Percentiles rank a stretch among this genome's conserved stretches.
Evolutionary conservation across 768 basidiomycete species (phyloP).

Genomic region (Clathrus columnatus): DNA sequence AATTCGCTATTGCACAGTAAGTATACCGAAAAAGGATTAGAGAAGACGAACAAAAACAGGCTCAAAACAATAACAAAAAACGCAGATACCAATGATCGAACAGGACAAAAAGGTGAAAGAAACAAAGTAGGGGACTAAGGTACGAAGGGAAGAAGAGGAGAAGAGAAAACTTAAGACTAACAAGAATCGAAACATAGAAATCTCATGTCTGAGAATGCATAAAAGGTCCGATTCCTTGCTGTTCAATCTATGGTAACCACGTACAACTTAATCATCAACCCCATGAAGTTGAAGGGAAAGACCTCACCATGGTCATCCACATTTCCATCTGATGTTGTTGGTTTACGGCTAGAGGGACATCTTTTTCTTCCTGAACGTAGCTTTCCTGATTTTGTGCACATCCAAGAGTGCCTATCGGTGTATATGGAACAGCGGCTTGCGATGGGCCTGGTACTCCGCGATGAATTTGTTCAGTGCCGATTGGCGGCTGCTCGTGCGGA

Average conservation of each 20-base stretch:
- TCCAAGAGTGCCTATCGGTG: slow-evolving; percentile 45
- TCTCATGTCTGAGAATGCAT: slow-evolving; percentile 1
- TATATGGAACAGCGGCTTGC: slow-evolving; percentile 50
- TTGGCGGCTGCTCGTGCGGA: slow-evolving; percentile 44
- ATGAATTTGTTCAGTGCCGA: background rate
- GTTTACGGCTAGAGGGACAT: slow-evolving; percentile 23
- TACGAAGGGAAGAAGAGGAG: background rate
- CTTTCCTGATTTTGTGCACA: slow-evolving; percentile 50
- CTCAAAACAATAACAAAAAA: background rate
- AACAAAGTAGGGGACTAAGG: background rate
- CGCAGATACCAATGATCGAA: background rate
- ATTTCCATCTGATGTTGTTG: slow-evolving; percentile 20
- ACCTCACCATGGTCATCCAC: slow-evolving; percentile 39
- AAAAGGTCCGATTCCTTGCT: slow-evolving; percentile 9
- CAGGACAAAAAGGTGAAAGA: too few species aligned
- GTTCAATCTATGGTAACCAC: background rate
- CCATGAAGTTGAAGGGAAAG: background rate
- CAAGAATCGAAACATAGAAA: too few species aligned
- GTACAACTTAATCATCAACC: background rate
- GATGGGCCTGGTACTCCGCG: slow-evolving; percentile 25
- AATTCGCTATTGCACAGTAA: background rate
- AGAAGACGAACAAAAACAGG: background rate
- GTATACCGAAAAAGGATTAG: background rate
- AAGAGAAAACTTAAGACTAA: background rate
- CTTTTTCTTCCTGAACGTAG: slow-evolving; percentile 64